Evolutionary conservation across 768 basidiomycete species (phyloP), one percentile per base, ranked within the genome.

Genomic region (Rubroboletus pulcherrimus): DNA sequence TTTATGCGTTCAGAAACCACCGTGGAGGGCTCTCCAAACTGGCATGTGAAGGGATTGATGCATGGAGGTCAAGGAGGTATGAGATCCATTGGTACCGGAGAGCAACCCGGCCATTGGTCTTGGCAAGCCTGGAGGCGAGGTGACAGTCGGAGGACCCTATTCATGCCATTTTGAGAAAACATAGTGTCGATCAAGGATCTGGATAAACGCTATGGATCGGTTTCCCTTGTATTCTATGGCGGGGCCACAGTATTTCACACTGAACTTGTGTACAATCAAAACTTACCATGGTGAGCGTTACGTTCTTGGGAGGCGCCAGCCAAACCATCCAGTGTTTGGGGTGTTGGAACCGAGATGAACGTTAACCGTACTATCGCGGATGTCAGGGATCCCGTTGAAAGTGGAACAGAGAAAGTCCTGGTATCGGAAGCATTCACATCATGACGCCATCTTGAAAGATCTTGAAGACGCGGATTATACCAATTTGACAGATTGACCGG

Each of bases 261-360:
- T 24, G 24, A 39, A 42, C 35, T 34, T 26, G 54, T 35, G 45
- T 14, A 12, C 54, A 15, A 55, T 54, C 24, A 53, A 54, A 31
- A 53, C 53, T 33, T 48, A 57, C 56, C 55, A 48, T 49, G 15
- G 24, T 33, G 19, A 50, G 33, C 30, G 43, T 57, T 41, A 53
- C 40, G 54, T 48, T 35, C 47, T 37, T 56, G 53, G 39, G 46
- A 50, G 53, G 53, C 49, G 49, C 49, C 38, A 49, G 47, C 41
- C 53, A 46, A 47, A 68, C 65, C 65, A 66, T 66, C 61, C 65
- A 68, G 65, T 66, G 66, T 30, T 33, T 40, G 48, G 57, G 45
- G 38, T 45, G 51, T 53, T 42, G 24, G 7, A 51, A 40, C 51
- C 52, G 55, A 50, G 48, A 26, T 51, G 30, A 38, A 38, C 30